Percentiles rank a stretch among this genome's conserved stretches.
Evolutionary conservation across 495 filamentous ascomycete genomes (phyloP).

Genomic region (Aspergillus biplanus): DNA sequence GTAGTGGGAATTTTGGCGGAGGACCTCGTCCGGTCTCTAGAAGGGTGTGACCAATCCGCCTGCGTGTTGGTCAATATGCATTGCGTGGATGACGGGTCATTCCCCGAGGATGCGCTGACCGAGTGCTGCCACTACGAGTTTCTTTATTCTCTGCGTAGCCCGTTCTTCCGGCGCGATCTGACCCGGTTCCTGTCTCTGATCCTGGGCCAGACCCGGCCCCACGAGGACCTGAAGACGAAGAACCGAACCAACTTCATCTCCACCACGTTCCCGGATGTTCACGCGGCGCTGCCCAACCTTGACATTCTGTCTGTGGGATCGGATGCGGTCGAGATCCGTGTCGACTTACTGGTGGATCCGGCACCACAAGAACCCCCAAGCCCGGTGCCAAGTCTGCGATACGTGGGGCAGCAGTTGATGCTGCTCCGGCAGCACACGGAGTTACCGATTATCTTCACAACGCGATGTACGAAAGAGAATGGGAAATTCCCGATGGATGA

Average conservation of each 20-base stretch:
- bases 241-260: constrained; percentile 80
- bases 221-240: constrained; percentile 75
- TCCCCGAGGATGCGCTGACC: constrained; percentile 64
- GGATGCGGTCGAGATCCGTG: constrained; percentile 81
- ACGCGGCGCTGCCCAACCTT: constrained; percentile 78
- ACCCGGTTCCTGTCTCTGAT: constrained; percentile 77
- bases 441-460: constrained; percentile 85
- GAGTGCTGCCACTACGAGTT: constrained; percentile 79
- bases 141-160: constrained; percentile 67
- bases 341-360: constrained; percentile 81
- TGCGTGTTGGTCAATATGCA: constrained; percentile 72
- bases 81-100: constrained; percentile 70
- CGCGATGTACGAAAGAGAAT: constrained; percentile 77
- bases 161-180: constrained; percentile 74
- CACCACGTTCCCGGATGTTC: constrained; percentile 84
- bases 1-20: constrained; percentile 62
- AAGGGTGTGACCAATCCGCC: constrained; percentile 47
- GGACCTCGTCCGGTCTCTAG: constrained; percentile 56
- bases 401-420: constrained; percentile 86
- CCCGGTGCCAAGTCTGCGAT: constrained; percentile 73
- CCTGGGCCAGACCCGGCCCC: constrained; percentile 73
- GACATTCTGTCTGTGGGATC: constrained; percentile 84
- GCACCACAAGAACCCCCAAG: constrained; percentile 56
- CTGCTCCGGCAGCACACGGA: constrained; percentile 79
- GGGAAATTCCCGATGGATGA: constrained; percentile 83